phyloP scores from a whole-genome alignment of 805 yeast genomes.

The Clavispora vitiphila region DNA sequence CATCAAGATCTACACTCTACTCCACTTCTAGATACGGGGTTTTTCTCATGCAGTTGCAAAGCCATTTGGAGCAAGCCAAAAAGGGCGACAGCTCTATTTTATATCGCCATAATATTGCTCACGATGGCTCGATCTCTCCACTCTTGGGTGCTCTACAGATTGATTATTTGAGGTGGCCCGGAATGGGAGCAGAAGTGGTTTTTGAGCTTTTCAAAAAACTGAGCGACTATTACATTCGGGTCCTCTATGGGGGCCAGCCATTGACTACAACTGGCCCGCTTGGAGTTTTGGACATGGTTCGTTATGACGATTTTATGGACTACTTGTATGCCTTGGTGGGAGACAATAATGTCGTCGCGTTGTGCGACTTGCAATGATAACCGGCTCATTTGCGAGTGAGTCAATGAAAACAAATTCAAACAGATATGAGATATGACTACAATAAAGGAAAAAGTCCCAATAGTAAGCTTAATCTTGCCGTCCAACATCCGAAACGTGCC shows the following conservation, averaged over 20 bases:
- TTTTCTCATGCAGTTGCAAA: background rate
- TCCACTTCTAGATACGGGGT: background rate
- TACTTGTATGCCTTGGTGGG: background rate
- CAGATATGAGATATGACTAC: no score
- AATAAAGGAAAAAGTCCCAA: no score
- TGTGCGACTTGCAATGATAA: background rate
- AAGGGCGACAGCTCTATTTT: background rate
- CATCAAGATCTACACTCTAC: background rate
- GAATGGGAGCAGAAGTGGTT: constrained; percentile 4
- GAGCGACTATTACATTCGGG: background rate
- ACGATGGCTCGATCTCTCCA: constrained; percentile 1
- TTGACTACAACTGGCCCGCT: background rate
- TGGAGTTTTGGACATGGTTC: constrained; percentile 1
- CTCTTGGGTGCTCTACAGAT: background rate
- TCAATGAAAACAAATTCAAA: no score
- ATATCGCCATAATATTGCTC: constrained; percentile 1
- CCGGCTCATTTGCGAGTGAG: no score
- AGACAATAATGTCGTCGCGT: background rate
- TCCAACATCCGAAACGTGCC: no score
- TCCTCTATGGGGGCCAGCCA: constrained; percentile 1
- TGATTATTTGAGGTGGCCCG: constrained; percentile 1
- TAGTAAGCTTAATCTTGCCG: no score
- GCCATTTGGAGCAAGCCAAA: background rate
- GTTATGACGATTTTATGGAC: background rate
- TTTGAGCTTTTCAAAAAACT: constrained; percentile 2